Percentiles rank a stretch among this genome's conserved stretches.
These are phyloP conservation scores for Beauveria sp. DNA, from an alignment of 2,329 filamentous ascomycete genomes.

Conservation along the genomic window DNA sequence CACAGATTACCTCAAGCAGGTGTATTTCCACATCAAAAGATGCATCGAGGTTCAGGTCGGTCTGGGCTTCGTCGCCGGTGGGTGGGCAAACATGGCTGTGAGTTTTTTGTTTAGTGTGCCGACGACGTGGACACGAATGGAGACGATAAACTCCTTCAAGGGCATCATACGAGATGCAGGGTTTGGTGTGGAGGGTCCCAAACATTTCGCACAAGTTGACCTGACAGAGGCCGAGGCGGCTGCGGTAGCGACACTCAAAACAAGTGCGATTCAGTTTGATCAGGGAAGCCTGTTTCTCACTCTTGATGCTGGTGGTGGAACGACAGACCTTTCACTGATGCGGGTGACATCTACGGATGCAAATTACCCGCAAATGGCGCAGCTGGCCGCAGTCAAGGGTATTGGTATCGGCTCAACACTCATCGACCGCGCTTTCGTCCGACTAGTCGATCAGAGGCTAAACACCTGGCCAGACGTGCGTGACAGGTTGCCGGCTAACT, in stretches of 20 bases:
- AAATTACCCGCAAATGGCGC: slow-evolving; percentile 23
- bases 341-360: slow-evolving; percentile 26
- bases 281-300: slow-evolving; percentile 32
- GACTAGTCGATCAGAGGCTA: slow-evolving; percentile 30
- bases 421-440: slow-evolving; percentile 36
- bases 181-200: slow-evolving; percentile 35
- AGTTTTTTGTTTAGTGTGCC: slow-evolving; percentile 51
- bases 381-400: slow-evolving; percentile 33
- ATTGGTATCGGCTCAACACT: slow-evolving; percentile 37
- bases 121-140: slow-evolving; percentile 45
- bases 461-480: slow-evolving; percentile 27
- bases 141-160: slow-evolving; percentile 44
- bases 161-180: slow-evolving; percentile 38
- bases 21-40: slow-evolving; percentile 42
- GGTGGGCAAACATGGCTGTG: slow-evolving; percentile 38
- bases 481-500: slow-evolving; percentile 27
- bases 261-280: slow-evolving; percentile 29
- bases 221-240: slow-evolving; percentile 42
- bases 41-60: slow-evolving; percentile 34
- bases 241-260: slow-evolving; percentile 38
- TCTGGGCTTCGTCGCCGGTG: slow-evolving; percentile 23
- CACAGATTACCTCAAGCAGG: slow-evolving; percentile 39
- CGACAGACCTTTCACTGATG: slow-evolving; percentile 38
- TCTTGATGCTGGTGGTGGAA: slow-evolving; percentile 39
- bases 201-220: slow-evolving; percentile 33